Evolutionary conservation across 2,329 filamentous ascomycete species (phyloP).

Genomic region (Calycina herbarum): DNA sequence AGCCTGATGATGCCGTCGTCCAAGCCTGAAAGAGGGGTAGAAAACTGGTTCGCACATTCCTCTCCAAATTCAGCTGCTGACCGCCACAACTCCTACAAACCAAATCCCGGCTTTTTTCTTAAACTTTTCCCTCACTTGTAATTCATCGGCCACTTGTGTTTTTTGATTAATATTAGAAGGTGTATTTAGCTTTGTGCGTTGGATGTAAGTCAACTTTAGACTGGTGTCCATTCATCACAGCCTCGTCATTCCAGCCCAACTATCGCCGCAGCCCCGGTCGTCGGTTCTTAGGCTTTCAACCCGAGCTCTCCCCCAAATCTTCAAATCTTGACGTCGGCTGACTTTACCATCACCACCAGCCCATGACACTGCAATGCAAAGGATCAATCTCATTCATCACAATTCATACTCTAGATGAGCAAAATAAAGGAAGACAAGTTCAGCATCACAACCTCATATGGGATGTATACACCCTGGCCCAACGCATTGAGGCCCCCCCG

Average conservation of each 20-base stretch:
- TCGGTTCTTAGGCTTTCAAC: not conserved
- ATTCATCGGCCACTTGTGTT: not conserved
- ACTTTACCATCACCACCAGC: not conserved
- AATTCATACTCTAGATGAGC: not conserved
- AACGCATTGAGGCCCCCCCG: not conserved
- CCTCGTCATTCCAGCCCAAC: slow-evolving; percentile 4
- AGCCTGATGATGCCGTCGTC: not conserved
- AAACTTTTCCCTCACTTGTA: not conserved
- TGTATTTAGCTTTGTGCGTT: not conserved
- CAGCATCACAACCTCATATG: not conserved
- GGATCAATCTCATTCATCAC: not conserved
- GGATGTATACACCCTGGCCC: slow-evolving; percentile 2
- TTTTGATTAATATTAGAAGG: not conserved
- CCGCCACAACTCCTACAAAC: not conserved
- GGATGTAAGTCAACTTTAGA: not conserved
- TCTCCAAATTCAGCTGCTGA: not conserved
- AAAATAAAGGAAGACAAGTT: not conserved
- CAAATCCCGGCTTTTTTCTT: not conserved
- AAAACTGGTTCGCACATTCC: not conserved
- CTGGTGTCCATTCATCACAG: not conserved
- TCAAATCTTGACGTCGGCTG: not conserved
- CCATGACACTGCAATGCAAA: not conserved
- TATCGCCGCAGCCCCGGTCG: not conserved
- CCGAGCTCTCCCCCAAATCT: not conserved
- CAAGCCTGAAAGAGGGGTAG: slow-evolving; percentile 1